Base-by-base conservation (phyloP, 768 basidiomycete species). In the Tulasnella sp. region DNA sequence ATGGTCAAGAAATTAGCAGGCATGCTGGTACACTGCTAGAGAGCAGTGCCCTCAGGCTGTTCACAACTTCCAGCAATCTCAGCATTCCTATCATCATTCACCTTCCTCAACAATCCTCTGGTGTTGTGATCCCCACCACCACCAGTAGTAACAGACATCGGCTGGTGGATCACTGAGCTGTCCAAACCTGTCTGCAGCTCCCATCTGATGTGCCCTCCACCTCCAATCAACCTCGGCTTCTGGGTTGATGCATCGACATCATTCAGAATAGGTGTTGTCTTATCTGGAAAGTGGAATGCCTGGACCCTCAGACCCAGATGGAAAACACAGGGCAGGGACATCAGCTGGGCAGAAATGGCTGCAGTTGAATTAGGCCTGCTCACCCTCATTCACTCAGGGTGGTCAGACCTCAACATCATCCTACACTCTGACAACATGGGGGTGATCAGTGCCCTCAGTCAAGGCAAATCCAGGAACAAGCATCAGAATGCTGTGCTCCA, bases 1-100 rank as follows among this genome's bases (percentile, higher is more conserved):
- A 68, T 70, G 4, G 63, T 65, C 0, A 67, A 74, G 27, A 67
- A 64, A 0, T 8, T 74, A 0, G 63, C 71, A 2, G 73, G 75
- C 0, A 74, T 72, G 0, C 66, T 74, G 0, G 64, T 71, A 0
- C 72, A 75, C 42, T 49, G 65, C 4, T 67, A 68, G 0, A 64
- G 59, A 21, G 69, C 73, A 17, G 70, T 64, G 49, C 65, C 44
- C 0, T 61, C 68, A 3, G 65, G 68, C 10, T 65, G 69, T 9
- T 67, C 68, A 10, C 68, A 71, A 61, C 64, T 71, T 1, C 60
- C 29, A 1, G 65, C 65, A 0, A 30, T 69, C 0, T 47, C 68
- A 3, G 10, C 13, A 1, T 73, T 73, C 56, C 64, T 67, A 0
- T 11, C 29, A 3, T 1, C 15, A 1, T 71, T 72, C 63, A 1